Evolutionary conservation across 345 rosid genomes (phyloP).

Genomic region (Reutealis trisperma): DNA sequence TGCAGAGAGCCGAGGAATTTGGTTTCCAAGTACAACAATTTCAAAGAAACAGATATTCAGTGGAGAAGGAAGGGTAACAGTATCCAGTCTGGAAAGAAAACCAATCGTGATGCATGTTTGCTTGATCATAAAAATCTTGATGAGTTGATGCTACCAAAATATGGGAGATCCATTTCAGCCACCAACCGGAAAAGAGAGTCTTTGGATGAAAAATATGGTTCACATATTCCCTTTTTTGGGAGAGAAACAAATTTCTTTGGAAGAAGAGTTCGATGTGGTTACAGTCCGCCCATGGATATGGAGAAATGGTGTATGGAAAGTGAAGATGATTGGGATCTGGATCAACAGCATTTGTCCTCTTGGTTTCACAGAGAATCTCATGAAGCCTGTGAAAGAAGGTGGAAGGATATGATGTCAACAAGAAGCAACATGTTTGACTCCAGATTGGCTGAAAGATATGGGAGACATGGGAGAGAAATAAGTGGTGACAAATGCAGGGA

Average conservation of each 20-base stretch:
- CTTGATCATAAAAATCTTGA: constrained; percentile 29
- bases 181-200: constrained; percentile 31
- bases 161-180: constrained; percentile 28
- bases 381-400: constrained; percentile 30
- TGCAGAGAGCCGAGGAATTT: constrained; percentile 29
- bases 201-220: constrained; percentile 30
- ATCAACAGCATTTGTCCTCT: constrained; percentile 27
- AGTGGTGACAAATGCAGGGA: constrained; percentile 33
- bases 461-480: constrained; percentile 24
- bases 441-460: constrained; percentile 18
- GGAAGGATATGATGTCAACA: constrained; percentile 24
- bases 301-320: constrained; percentile 34
- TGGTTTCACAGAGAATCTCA: constrained; percentile 30
- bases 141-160: constrained; percentile 27
- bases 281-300: constrained; percentile 32
- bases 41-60: constrained; percentile 25
- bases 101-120: constrained; percentile 27
- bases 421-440: constrained; percentile 26
- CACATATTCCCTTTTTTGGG: constrained; percentile 25
- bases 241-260: constrained; percentile 35
- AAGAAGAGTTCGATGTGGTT: constrained; percentile 36
- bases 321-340: constrained; percentile 28
- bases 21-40: constrained; percentile 24
- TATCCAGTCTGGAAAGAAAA: constrained; percentile 28
- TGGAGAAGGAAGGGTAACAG: constrained; percentile 35